phyloP scores from a whole-genome alignment of 441 rosid genomes.

The Erodium moschatum region DNA sequence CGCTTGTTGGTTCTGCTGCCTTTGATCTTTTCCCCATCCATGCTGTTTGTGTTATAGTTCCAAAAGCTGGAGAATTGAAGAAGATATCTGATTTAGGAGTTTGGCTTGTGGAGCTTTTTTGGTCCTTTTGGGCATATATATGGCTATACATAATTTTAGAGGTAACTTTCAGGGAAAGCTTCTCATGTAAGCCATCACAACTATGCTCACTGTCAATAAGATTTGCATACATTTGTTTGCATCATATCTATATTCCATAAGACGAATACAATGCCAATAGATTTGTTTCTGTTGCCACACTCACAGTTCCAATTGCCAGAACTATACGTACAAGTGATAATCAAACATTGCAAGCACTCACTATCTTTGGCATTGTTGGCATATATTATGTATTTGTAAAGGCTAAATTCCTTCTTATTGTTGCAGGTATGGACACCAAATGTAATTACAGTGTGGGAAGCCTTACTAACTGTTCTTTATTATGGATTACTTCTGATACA shows the following conservation, averaged over 20 bases:
- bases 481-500: slow-evolving; percentile 64
- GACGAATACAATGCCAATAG: no score
- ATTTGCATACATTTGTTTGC: no score
- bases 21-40: slow-evolving; percentile 93
- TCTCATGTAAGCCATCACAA: no score
- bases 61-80: slow-evolving; percentile 85
- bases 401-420: not conserved
- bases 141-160: slow-evolving; percentile 87
- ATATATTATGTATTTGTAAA: not conserved
- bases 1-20: slow-evolving; percentile 96
- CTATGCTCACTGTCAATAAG: no score
- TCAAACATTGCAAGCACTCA: not conserved
- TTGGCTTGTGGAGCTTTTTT: slow-evolving; percentile 87
- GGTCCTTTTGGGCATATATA: slow-evolving; percentile 99
- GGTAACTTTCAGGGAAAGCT: slow-evolving; percentile 31
- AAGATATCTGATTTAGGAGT: slow-evolving; percentile 87
- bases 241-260: no score
- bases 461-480: slow-evolving; percentile 70
- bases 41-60: slow-evolving; percentile 87
- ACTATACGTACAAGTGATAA: no score
- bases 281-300: no score
- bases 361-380: not conserved
- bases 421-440: slow-evolving; percentile 86
- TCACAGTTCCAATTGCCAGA: no score
- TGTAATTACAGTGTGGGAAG: slow-evolving; percentile 75